Evolutionary conservation across 2,329 filamentous ascomycete species (phyloP).

Genomic region (Metarhizium guizhouense): DNA sequence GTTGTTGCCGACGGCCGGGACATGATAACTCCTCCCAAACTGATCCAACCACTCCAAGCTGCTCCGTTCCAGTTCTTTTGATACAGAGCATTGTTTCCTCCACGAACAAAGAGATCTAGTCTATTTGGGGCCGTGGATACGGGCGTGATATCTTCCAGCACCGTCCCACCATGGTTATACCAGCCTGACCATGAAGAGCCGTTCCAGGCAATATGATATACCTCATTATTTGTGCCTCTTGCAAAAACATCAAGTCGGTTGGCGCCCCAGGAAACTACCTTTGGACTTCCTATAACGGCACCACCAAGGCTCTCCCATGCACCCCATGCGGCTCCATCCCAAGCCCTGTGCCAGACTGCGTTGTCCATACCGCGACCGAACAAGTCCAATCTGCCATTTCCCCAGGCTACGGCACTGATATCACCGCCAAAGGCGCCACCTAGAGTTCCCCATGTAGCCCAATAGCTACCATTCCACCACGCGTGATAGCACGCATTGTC

Average conservation of each 20-base stretch:
- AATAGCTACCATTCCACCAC: slow-evolving; percentile 10
- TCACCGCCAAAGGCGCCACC: slow-evolving; percentile 18
- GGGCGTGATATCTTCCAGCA: slow-evolving; percentile 8
- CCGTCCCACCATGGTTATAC: not conserved
- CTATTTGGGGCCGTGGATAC: not conserved
- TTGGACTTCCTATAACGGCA: not conserved
- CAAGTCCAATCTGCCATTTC: not conserved
- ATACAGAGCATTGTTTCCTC: not conserved
- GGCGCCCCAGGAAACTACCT: not conserved
- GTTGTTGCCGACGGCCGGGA: not conserved
- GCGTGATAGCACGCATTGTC: slow-evolving; percentile 16
- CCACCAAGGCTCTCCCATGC: not conserved
- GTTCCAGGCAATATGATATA: not conserved
- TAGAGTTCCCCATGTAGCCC: slow-evolving; percentile 15
- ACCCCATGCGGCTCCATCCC: not conserved
- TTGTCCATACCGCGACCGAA: not conserved
- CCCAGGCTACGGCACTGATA: slow-evolving; percentile 18
- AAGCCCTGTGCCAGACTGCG: not conserved
- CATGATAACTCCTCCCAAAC: not conserved
- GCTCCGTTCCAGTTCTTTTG: not conserved
- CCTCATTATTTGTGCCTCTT: not conserved
- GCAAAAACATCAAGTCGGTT: not conserved
- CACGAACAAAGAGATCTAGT: not conserved
- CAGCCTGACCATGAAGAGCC: not conserved
- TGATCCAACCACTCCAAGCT: not conserved